Evolutionary conservation across 2,329 filamentous ascomycete species (phyloP), one percentile per base, ranked within the genome.

Genomic region (Xylariaceae sp.): DNA sequence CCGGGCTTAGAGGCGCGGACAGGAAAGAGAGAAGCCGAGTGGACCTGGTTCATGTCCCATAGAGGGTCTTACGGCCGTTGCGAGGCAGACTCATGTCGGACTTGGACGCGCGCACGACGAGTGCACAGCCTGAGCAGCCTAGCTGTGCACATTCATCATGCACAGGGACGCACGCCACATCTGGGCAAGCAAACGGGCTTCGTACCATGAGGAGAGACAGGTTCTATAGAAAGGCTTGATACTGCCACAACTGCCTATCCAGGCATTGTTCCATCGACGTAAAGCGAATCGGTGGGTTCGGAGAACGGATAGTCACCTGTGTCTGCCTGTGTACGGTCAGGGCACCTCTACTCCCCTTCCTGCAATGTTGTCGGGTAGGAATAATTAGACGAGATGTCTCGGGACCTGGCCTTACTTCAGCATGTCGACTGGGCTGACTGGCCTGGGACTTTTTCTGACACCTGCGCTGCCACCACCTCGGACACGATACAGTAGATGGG

Each of bases 311-410:
- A 11, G 22, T 26, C 22, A 11, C 22, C 11, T 26, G 22, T 6
- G 6, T 26, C 22, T 26, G 11, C 11, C 22, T 26, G 6, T 26
- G 22, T 26, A 11, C 22, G 22, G 11, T 26, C 22, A 11, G 22
- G 11, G 11, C 6, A 26, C 22, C 22, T 26, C 22, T 11, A 6
- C 22, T 26, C 22, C 22, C 11, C 22, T 11, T 26, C 22, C 22
- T 26, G 22, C 22, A 26, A 6, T 11, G 22, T 26, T 11, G 22
- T 26, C 22, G 22, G 22, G 22, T 26, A 26, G 22, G 16, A 32
- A 42, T 33, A 54, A 48, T 52, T 53, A 56, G 46, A 49, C 54
- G 54, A 57, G 51, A 38, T 56, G 54, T 57, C 54, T 56, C 53
- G 53, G 53, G 51, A 52, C 47, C 41, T 53, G 40, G 39, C 52